These are phyloP conservation scores for Orbilia brochopaga DNA, from an alignment of 2,329 filamentous ascomycete species.

Conservation along the genomic window DNA sequence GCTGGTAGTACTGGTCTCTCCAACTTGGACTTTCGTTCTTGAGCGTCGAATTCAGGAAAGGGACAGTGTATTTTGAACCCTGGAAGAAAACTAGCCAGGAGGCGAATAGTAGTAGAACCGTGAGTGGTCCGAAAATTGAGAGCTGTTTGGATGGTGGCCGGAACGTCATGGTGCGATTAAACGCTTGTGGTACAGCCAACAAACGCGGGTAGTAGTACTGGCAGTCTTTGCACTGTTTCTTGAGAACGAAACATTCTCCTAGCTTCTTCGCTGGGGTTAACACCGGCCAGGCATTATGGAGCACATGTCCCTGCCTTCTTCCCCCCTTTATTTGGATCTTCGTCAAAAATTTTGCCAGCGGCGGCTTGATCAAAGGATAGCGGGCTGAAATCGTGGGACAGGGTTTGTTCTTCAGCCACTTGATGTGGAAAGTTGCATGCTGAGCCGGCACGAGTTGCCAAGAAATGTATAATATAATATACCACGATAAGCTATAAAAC, in stretches of 20 bases:
- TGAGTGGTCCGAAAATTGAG: neutral
- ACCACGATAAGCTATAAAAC: no score
- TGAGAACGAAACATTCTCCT: neutral
- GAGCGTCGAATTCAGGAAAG: neutral
- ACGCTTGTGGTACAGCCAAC: neutral
- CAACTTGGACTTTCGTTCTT: slow-evolving; percentile 15
- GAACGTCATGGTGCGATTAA: neutral
- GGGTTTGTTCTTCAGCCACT: no score
- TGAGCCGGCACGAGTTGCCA: no score
- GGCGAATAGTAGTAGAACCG: slow-evolving; percentile 3
- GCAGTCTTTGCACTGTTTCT: neutral
- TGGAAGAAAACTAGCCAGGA: neutral
- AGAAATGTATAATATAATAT: no score
- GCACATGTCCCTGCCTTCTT: no score
- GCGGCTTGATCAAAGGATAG: no score
- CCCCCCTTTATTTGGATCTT: no score
- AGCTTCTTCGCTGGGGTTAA: neutral
- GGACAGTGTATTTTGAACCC: neutral
- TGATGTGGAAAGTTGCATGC: no score
- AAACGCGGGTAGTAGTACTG: neutral
- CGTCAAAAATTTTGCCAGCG: no score
- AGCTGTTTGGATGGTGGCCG: neutral
- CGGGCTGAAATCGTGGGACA: no score
- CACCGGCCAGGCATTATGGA: neutral
- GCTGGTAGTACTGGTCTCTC: slow-evolving; percentile 26